Evolutionary conservation across 768 basidiomycete species (phyloP).

Genomic region (Kwoniella pini): DNA sequence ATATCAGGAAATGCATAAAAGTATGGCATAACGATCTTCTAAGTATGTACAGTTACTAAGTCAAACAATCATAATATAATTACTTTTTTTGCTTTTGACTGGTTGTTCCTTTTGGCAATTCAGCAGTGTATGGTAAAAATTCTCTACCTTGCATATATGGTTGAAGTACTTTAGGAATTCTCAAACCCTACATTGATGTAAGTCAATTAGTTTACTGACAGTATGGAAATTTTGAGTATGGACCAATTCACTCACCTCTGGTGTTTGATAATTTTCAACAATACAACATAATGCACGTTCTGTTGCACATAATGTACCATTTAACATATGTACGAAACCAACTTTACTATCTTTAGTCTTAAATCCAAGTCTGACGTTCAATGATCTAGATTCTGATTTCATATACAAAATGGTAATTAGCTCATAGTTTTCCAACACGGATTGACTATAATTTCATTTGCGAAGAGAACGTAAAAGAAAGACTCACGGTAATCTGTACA

Average conservation of each 20-base stretch:
- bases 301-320: constrained; percentile 92
- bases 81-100: constrained; percentile 51
- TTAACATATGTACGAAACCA: constrained; percentile 97
- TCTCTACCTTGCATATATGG: constrained; percentile 93
- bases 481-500: constrained; percentile 97
- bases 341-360: constrained; percentile 89
- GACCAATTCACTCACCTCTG: constrained; percentile 79
- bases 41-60: neutral
- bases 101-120: constrained; percentile 53
- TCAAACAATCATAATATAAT: neutral
- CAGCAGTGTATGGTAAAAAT: constrained; percentile 58
- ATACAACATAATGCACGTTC: constrained; percentile 94
- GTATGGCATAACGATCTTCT: too few relatives aligned
- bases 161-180: constrained; percentile 82
- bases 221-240: too few relatives aligned
- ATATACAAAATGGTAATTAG: too few relatives aligned
- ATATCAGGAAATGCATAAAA: constrained; percentile 2
- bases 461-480: too few relatives aligned
- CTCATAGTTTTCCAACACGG: too few relatives aligned
- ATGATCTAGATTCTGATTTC: constrained; percentile 75
- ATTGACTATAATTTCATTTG: too few relatives aligned
- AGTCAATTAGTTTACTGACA: too few relatives aligned
- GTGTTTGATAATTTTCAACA: constrained; percentile 98
- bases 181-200: constrained; percentile 71
- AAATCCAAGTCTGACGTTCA: constrained; percentile 91